Conservation (phyloP, 345 rosid genomes). For the Anastatica hierochuntica region DNA sequence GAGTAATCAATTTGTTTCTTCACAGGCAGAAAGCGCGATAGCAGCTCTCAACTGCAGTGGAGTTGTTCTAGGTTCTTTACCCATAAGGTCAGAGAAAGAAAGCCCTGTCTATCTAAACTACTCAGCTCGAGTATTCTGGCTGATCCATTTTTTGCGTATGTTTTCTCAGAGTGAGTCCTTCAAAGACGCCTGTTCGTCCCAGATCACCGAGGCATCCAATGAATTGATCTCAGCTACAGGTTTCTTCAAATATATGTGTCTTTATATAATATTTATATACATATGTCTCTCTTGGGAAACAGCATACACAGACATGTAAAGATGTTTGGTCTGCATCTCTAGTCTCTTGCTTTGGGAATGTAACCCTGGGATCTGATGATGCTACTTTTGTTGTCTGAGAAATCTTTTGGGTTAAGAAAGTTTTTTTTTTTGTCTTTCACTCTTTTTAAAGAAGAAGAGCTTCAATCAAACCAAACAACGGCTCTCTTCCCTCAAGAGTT, state of each 20-base stretch:
- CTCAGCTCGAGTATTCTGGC: not conserved
- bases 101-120: not conserved
- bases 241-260: constrained; percentile 12
- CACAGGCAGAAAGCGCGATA: constrained; percentile 94
- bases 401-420: constrained; percentile 15
- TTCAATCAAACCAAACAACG: too few relatives aligned
- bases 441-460: too few relatives aligned
- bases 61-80: constrained; percentile 80
- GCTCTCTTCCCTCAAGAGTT: too few relatives aligned
- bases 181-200: constrained; percentile 97
- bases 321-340: constrained; percentile 33
- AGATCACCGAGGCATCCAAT: constrained; percentile 69
- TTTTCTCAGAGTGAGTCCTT: constrained; percentile 77
- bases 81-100: constrained; percentile 51
- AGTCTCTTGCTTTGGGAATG: constrained; percentile 24
- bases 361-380: constrained; percentile 23
- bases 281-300: constrained; percentile 4
- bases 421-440: not conserved
- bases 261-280: not conserved
- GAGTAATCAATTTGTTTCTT: not conserved
- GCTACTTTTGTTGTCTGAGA: constrained; percentile 12
- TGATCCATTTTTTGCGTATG: not conserved
- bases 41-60: constrained; percentile 96
- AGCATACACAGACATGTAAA: constrained; percentile 30
- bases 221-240: constrained; percentile 37